Conservation (phyloP, 2,329 filamentous ascomycete species). For the Leptographium procerum region DNA sequence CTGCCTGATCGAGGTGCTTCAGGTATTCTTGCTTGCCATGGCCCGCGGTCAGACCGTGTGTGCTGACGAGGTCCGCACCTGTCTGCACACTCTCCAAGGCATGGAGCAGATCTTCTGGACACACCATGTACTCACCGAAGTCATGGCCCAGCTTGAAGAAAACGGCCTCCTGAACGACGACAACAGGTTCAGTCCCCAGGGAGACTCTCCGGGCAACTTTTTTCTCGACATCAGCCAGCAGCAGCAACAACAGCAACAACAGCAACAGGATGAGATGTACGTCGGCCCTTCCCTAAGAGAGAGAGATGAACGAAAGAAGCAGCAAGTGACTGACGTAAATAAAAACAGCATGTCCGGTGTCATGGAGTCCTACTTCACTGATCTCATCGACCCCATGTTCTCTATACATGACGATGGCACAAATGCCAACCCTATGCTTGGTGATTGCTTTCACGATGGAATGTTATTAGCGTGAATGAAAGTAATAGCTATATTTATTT, state of each 20-base stretch:
- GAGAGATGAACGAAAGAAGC: neutral
- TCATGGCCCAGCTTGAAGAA: constrained; percentile 16
- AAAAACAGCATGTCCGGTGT: constrained; percentile 9
- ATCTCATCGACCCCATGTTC: constrained; percentile 12
- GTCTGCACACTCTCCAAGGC: constrained; percentile 14
- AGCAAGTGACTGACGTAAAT: neutral
- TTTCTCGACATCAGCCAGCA: constrained; percentile 12
- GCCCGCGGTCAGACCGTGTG: neutral
- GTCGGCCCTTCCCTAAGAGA: neutral
- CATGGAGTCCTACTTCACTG: constrained; percentile 14
- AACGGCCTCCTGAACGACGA: constrained; percentile 13
- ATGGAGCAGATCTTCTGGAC: constrained; percentile 19
- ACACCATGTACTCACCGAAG: constrained; percentile 14
- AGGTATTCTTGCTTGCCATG: constrained; percentile 16
- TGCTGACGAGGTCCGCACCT: constrained; percentile 9
- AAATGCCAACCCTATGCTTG: constrained; percentile 2
- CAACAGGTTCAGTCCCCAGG: constrained; percentile 11
- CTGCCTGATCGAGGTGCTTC: constrained; percentile 15
- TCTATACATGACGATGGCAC: constrained; percentile 4
- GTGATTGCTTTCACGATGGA: constrained; percentile 5
- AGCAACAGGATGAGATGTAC: neutral
- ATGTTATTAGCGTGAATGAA: neutral
- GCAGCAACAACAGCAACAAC: constrained; percentile 5
- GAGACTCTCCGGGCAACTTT: constrained; percentile 10
- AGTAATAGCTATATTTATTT: neutral